These are phyloP conservation scores for Microcos paniculata DNA, from an alignment of 345 rosid genomes.

Conservation along the genomic window DNA sequence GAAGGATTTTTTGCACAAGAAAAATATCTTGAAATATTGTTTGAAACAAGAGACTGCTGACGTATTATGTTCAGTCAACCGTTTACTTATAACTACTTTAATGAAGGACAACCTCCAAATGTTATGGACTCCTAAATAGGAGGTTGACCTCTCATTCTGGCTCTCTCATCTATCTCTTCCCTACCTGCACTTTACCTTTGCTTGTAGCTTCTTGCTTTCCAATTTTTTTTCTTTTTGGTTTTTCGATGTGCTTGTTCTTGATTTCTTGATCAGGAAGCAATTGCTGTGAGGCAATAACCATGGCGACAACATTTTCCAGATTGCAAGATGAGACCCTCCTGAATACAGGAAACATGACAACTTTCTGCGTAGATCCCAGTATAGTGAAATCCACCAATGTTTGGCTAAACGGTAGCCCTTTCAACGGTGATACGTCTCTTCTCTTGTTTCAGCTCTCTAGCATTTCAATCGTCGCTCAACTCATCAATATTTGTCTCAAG, in stretches of 20 bases:
- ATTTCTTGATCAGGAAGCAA: neutral
- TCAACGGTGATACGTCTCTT: neutral
- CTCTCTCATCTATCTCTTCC: neutral
- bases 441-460: constrained; percentile 4
- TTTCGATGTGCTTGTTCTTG: neutral
- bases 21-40: too few relatives aligned
- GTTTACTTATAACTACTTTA: neutral
- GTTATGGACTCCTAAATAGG: neutral
- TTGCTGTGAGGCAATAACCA: neutral
- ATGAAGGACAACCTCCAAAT: neutral
- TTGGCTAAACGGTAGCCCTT: neutral
- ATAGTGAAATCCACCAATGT: neutral
- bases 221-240: neutral
- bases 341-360: neutral
- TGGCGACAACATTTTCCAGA: neutral
- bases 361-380: neutral
- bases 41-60: too few relatives aligned
- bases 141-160: neutral
- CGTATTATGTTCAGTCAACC: too few relatives aligned
- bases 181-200: neutral
- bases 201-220: neutral
- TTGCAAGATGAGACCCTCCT: neutral
- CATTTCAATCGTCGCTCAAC: neutral
- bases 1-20: too few relatives aligned
- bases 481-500: neutral